Percentiles rank a stretch among this genome's conserved stretches.
phyloP scores from a whole-genome alignment of 2,329 filamentous ascomycete genomes.

The Pseudopithomyces maydicus region DNA sequence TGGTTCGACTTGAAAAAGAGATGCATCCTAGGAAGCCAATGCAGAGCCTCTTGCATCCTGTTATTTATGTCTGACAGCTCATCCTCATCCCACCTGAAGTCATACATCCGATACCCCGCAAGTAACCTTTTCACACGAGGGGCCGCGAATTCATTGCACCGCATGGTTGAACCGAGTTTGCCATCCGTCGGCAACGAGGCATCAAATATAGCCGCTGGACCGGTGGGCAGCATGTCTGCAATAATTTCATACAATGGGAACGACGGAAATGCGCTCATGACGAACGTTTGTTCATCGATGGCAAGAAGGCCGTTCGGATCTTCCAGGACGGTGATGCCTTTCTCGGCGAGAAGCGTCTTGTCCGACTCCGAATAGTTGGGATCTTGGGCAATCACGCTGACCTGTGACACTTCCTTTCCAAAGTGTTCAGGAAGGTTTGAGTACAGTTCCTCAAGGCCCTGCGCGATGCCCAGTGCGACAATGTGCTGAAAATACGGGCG shows the following conservation, averaged over 20 bases:
- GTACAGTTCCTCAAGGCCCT: constrained; percentile 2
- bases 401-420: neutral
- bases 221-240: constrained; percentile 1
- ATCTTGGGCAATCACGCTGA: neutral
- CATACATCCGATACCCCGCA: neutral
- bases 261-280: constrained; percentile 5
- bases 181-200: neutral
- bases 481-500: constrained; percentile 5
- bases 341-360: constrained; percentile 1
- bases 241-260: constrained; percentile 5
- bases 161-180: neutral
- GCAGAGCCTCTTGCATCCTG: neutral
- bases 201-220: constrained; percentile 5
- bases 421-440: neutral
- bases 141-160: constrained; percentile 4
- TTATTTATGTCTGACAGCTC: neutral
- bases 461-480: constrained; percentile 1
- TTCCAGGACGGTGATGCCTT: constrained; percentile 2
- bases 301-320: constrained; percentile 5
- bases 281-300: neutral
- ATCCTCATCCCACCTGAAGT: neutral
- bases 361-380: constrained; percentile 2
- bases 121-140: neutral
- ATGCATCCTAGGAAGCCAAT: constrained; percentile 1
- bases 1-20: neutral